Evolutionary conservation across 2,329 filamentous ascomycete genomes (phyloP), one percentile per base, ranked within the genome.

Genomic region (Botrytis pseudocinerea): DNA sequence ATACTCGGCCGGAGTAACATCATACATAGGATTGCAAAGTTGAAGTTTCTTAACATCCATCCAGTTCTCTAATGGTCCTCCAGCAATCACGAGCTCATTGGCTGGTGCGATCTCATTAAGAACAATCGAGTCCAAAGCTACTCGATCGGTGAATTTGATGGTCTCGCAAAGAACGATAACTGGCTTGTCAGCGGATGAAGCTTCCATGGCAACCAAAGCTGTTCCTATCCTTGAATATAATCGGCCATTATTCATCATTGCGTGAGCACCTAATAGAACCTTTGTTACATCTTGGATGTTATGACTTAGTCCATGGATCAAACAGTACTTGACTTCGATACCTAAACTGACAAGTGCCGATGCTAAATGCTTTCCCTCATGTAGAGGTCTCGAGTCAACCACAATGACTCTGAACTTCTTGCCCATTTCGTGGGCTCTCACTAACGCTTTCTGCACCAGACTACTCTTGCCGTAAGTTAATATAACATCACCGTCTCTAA

Each of bases 171-270:
- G 92, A 4, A 97, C 93, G 48, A 97, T 91, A 73, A 98, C 93
- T 1, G 93, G 92, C 54, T 95, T 89, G 73, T 92, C 91, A 32
- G 90, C 86, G 73, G 92, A 89, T 69, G 91, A 89, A 9, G 95
- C 95, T 60, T 92, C 90, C 85, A 96, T 92, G 28, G 95, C 95
- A 16, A 98, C 88, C 74, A 96, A 89, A 38, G 93, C 93, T 5
- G 95, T 97, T 74, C 96, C 96, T 16, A 94, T 90, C 32, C 94
- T 90, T 7, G 93, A 95, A 82, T 97, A 97, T 78, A 99, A 87
- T 48, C 93, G 89, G 12, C 96, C 96, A 82, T 98, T 98, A 77
- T 93, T 95, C 84, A 97, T 96, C 90, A 99, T 96, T 57, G 94
- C 93, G 81, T 98, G 95, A 7, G 95, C 94, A 20, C 94, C 95